A percentile compares a stretch with the other conserved stretches of the same genome.
Evolutionary conservation across 2,329 filamentous ascomycete species (phyloP).

Genomic region (Ophiostoma angusticollis): DNA sequence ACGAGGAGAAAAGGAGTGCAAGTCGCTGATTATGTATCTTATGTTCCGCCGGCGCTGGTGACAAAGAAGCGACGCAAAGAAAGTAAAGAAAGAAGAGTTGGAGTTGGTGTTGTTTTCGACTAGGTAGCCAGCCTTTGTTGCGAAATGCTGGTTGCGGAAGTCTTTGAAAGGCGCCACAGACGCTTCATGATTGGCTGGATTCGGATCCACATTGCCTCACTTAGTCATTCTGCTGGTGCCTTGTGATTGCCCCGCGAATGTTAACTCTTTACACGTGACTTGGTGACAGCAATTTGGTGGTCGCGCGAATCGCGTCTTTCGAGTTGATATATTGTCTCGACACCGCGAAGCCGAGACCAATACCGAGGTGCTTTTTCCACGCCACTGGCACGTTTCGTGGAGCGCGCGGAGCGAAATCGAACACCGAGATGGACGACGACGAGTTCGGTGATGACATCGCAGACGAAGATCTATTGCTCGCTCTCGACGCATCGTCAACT

Average conservation of each 20-base stretch:
- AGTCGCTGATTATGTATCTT: no score
- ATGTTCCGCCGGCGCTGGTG: no score
- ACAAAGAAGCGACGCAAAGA: background rate
- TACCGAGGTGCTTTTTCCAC: no score
- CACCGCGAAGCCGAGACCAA: background rate
- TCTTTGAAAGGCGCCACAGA: background rate
- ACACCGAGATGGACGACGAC: constrained; percentile 34
- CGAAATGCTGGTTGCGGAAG: no score
- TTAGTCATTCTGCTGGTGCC: constrained; percentile 5
- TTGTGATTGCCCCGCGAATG: background rate
- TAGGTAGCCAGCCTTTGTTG: background rate
- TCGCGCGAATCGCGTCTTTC: constrained; percentile 2
- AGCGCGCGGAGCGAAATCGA: no score
- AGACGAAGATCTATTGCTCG: constrained; percentile 53
- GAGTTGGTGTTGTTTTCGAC: no score
- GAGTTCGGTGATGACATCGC: constrained; percentile 52
- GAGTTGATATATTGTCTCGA: background rate
- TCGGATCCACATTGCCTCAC: background rate
- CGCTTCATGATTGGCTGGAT: background rate
- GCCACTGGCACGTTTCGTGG: no score
- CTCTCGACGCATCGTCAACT: constrained; percentile 24
- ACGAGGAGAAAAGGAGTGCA: no score
- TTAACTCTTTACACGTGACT: constrained; percentile 12
- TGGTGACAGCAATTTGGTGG: constrained; percentile 8
- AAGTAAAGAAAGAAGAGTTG: background rate